Evolutionary conservation across 192 early-diverging fungal species (phyloP).

Genomic region (Mortierella antarctica): DNA sequence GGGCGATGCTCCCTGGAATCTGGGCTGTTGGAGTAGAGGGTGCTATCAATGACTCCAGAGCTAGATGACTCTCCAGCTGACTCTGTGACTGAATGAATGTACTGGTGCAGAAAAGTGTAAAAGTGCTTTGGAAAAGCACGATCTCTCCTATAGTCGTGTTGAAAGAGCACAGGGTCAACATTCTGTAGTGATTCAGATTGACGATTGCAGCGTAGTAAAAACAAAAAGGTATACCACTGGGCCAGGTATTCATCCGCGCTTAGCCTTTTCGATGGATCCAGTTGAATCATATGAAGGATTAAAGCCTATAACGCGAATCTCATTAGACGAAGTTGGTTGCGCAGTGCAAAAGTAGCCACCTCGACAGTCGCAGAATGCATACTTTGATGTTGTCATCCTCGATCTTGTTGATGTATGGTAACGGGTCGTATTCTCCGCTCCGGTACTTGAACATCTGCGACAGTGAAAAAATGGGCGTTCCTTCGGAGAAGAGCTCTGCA

Average conservation of each 20-base stretch:
- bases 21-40: conserved; percentile 16
- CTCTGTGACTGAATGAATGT: conserved; percentile 72
- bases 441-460: conserved; percentile 93
- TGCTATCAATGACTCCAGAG: conserved; percentile 20
- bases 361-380: neutral
- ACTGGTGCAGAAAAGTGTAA: conserved; percentile 78
- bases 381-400: conserved; percentile 82
- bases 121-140: conserved; percentile 83
- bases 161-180: neutral
- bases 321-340: conserved; percentile 9
- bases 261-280: conserved; percentile 78
- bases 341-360: neutral
- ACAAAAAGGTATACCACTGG: conserved; percentile 65
- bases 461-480: conserved; percentile 90
- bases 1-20: conserved; percentile 14
- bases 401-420: conserved; percentile 80
- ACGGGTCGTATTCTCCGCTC: conserved; percentile 79
- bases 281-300: conserved; percentile 89
- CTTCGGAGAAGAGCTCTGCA: conserved; percentile 95
- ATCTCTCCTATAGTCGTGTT: conserved; percentile 61
- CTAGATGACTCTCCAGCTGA: conserved; percentile 47
- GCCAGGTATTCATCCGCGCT: conserved; percentile 82
- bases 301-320: conserved; percentile 57
- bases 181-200: neutral
- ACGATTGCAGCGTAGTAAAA: neutral